Base-by-base conservation (phyloP, 345 rosid species). In the Pistacia atlantica region DNA sequence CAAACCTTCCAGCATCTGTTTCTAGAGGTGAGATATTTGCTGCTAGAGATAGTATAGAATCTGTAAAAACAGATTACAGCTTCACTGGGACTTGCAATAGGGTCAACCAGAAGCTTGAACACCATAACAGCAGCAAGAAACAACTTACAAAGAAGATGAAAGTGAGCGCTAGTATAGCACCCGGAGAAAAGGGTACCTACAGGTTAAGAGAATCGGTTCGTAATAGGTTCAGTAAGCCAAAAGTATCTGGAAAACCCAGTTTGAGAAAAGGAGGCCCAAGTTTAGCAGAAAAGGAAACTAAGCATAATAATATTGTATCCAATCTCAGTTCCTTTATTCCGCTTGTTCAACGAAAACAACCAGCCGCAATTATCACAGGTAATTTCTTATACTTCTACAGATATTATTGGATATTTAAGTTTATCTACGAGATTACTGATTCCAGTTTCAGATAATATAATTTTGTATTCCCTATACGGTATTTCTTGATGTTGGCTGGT, bases 261-360 rank as follows among this genome's bases (percentile, higher is more conserved):
- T 72, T 76, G 73, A 78, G 84, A 79, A 83, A 82, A 76, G 80
- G 69, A 72, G 87, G 90, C 52, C 72, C 82, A 0, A 76, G 81
- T 74, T 79, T 90, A 67, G 69, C 81, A 48, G 87, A 72, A 49
- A 88, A 72, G 80, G 89, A 87, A 74, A 59, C 86, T 58, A 92
- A 85, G 88, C 78, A 62, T 78, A 92, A 85, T 82, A 94, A 94
- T 75, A 89, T 97, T 38, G 97, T 92, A 51, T 90, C 93, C 61
- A 88, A 92, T 78, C 63, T 92, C 49, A 76, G 88, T 85, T 94
- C 99, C 6, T 92, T 97, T 71, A 57, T 97, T 74, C 95, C 98
- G 14, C 86, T 94, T 71, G 91, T 92, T 84, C 97, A 90, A 79
- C 95, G 88, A 83, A 94, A 91, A 81, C 90, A 81, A 83, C 89